Conservation (phyloP, 768 basidiomycete species). For the Kwoniella sp. region DNA sequence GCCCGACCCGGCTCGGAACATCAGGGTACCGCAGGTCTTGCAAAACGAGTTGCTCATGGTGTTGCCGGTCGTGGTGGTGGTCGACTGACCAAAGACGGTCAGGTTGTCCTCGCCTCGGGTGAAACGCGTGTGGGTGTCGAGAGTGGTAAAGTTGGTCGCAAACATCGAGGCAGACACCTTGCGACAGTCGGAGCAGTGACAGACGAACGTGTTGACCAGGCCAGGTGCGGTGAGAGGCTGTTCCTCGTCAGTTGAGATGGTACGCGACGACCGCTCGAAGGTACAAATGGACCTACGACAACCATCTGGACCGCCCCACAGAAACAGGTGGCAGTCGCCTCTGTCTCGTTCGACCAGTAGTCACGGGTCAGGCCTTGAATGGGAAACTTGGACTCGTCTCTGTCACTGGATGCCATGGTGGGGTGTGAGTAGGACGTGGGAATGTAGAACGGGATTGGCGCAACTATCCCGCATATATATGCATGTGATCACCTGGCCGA, state of each 20-base stretch:
- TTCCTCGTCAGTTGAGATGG: slow-evolving; percentile 1
- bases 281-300: slow-evolving; percentile 21
- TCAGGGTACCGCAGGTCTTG: slow-evolving; percentile 38
- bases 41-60: slow-evolving; percentile 43
- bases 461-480: too few species aligned
- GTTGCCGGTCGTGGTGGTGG: slow-evolving; percentile 19
- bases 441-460: too few species aligned
- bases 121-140: slow-evolving; percentile 28
- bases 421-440: too few species aligned
- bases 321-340: slow-evolving; percentile 39
- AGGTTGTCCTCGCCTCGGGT: slow-evolving; percentile 34
- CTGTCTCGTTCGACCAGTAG: slow-evolving; percentile 26
- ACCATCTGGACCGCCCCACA: slow-evolving; percentile 35
- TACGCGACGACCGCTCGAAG: neutral
- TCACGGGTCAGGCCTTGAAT: slow-evolving; percentile 20
- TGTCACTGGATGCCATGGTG: too few species aligned
- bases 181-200: slow-evolving; percentile 43
- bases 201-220: slow-evolving; percentile 30
- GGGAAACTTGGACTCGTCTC: too few species aligned
- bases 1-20: slow-evolving; percentile 21
- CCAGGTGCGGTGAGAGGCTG: slow-evolving; percentile 31
- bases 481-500: too few species aligned
- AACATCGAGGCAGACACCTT: slow-evolving; percentile 43
- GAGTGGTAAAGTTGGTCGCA: slow-evolving; percentile 35
- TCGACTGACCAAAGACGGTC: slow-evolving; percentile 12